phyloP scores from a whole-genome alignment of 495 filamentous ascomycete species.

The Xylaria telfairii region DNA sequence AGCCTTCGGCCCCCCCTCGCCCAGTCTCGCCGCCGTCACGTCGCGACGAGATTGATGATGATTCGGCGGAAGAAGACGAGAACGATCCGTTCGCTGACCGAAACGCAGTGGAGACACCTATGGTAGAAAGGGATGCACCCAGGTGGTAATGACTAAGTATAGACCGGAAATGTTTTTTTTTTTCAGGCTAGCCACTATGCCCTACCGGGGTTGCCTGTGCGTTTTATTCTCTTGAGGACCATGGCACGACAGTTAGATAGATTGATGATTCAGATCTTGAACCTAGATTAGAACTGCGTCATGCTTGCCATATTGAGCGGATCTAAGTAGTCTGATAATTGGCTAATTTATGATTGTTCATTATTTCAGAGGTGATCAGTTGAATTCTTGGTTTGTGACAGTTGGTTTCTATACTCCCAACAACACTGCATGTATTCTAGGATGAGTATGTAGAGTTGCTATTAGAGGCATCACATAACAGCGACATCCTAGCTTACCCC shows the following conservation, averaged over 20 bases:
- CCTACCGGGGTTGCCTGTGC: background rate
- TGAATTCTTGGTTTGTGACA: background rate
- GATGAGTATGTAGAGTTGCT: background rate
- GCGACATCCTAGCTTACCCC: background rate
- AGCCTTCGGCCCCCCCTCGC: slow-evolving; percentile 45
- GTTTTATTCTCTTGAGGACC: background rate
- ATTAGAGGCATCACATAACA: background rate
- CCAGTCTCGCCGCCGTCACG: slow-evolving; percentile 30
- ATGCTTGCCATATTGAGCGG: background rate
- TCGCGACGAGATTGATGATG: slow-evolving; percentile 44
- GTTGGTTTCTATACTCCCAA: background rate
- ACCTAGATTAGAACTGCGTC: background rate
- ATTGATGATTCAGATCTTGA: background rate
- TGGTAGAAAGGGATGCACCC: slow-evolving; percentile 58
- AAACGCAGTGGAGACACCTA: slow-evolving; percentile 71
- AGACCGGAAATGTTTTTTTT: background rate
- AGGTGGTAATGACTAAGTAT: slow-evolving; percentile 56
- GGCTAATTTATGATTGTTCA: background rate
- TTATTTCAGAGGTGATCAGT: background rate
- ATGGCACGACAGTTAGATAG: background rate
- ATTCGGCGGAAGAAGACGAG: slow-evolving; percentile 67
- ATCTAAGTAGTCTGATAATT: background rate
- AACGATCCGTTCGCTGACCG: slow-evolving; percentile 81
- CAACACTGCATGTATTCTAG: background rate
- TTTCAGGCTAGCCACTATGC: background rate